A percentile compares a stretch with the other conserved stretches of the same genome.
phyloP scores from a whole-genome alignment of 2,329 filamentous ascomycete genomes.

The Fusarium tuaranense region DNA sequence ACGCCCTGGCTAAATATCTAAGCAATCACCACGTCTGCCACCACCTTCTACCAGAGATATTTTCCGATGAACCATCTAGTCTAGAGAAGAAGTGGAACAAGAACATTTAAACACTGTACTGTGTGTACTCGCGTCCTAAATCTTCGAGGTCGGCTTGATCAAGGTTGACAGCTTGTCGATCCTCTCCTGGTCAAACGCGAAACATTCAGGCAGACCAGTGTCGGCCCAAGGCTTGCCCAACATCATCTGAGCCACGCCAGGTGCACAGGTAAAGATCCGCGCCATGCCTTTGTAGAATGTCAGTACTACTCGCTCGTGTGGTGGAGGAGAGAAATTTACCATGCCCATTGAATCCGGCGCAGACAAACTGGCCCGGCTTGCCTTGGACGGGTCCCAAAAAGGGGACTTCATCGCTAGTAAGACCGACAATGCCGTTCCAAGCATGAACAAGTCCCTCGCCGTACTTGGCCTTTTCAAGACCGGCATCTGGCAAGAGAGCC shows the following conservation, averaged over 20 bases:
- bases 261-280: neutral
- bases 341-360: neutral
- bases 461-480: neutral
- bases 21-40: neutral
- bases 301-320: neutral
- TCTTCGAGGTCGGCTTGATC: neutral
- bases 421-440: neutral
- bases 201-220: neutral
- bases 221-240: neutral
- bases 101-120: neutral
- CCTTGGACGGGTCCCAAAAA: neutral
- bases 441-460: neutral
- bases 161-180: neutral
- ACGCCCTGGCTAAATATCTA: neutral
- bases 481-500: neutral
- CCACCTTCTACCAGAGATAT: neutral
- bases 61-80: neutral
- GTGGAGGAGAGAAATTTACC: neutral
- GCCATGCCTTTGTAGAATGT: neutral
- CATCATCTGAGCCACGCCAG: neutral
- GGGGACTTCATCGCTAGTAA: neutral
- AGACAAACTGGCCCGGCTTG: neutral
- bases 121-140: neutral
- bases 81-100: neutral
- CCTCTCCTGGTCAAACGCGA: neutral